A percentile compares a stretch with the other conserved stretches of the same genome.
Evolutionary conservation across 805 yeast species (phyloP).

Genomic region (Kuraishia hungarica): DNA sequence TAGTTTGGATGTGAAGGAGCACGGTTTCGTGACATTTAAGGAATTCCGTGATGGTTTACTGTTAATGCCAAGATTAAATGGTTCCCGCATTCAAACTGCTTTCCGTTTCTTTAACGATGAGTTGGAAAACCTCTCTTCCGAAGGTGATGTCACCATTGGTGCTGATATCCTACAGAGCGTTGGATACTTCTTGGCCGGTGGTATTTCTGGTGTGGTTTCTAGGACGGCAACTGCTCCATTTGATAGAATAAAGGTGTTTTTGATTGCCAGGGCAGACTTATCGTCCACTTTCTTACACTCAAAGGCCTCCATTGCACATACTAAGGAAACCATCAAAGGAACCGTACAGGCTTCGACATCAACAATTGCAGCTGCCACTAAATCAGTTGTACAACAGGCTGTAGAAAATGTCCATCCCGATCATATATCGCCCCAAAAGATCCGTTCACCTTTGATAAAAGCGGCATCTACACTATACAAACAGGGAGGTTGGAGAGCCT

Average conservation of each 20-base stretch:
- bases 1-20: slow-evolving; percentile 43
- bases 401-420: too few relatives aligned
- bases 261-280: slow-evolving; percentile 84
- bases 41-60: slow-evolving; percentile 80
- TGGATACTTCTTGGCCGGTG: slow-evolving; percentile 92
- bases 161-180: slow-evolving; percentile 74
- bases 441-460: slow-evolving; percentile 66
- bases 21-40: slow-evolving; percentile 69
- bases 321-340: slow-evolving; percentile 3
- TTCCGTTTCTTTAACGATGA: slow-evolving; percentile 75
- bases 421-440: slow-evolving; percentile 25
- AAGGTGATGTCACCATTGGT: slow-evolving; percentile 85
- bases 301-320: slow-evolving; percentile 27
- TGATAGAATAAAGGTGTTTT: slow-evolving; percentile 87
- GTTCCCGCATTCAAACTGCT: slow-evolving; percentile 75
- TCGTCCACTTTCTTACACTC: slow-evolving; percentile 61
- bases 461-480: slow-evolving; percentile 77
- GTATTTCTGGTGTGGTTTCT: slow-evolving; percentile 90
- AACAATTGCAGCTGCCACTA: too few relatives aligned
- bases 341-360: slow-evolving; percentile 26
- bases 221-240: slow-evolving; percentile 97
- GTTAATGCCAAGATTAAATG: slow-evolving; percentile 73
- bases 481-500: slow-evolving; percentile 82
- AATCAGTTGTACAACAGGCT: too few relatives aligned
- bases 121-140: slow-evolving; percentile 68